phyloP scores from a whole-genome alignment of 768 basidiomycete species.

The Calocera cornea region DNA sequence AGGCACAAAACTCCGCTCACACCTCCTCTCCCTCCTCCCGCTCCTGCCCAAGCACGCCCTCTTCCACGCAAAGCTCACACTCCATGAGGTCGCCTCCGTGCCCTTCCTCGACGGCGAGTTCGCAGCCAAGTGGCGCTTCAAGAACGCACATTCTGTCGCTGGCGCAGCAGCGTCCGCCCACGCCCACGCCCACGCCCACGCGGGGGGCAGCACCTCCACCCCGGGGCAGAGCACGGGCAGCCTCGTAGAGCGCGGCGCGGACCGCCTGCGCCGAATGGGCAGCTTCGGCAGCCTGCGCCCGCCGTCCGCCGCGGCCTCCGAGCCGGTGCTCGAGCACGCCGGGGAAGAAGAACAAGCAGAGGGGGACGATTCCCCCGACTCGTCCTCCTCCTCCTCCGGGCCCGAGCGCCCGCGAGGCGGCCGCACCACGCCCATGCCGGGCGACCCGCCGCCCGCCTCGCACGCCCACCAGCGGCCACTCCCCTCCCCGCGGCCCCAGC shows the following conservation, averaged over 20 bases:
- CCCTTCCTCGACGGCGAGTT: constrained; percentile 62
- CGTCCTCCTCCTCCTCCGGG: background rate
- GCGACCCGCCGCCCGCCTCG: background rate
- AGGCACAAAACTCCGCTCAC: constrained; percentile 5
- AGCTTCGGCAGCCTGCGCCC: background rate
- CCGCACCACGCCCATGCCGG: background rate
- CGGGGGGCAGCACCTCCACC: constrained; percentile 21
- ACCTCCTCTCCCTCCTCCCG: constrained; percentile 17
- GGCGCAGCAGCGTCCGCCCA: background rate
- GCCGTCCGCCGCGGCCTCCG: background rate
- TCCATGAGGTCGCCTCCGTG: constrained; percentile 58
- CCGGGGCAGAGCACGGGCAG: constrained; percentile 18
- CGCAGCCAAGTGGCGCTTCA: constrained; percentile 57
- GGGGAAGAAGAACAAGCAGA: background rate
- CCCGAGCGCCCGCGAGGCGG: no score
- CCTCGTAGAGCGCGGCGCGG: background rate
- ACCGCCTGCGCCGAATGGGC: background rate
- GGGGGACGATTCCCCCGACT: background rate
- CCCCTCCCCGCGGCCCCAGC: no score
- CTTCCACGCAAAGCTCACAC: constrained; percentile 45
- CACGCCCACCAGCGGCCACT: background rate
- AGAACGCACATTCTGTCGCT: constrained; percentile 28
- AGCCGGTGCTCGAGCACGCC: background rate
- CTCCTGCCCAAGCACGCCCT: constrained; percentile 46
- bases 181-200: constrained; percentile 18